Conservation (phyloP, 2,329 filamentous ascomycete species). For the Pestalotiopsis sp. region DNA sequence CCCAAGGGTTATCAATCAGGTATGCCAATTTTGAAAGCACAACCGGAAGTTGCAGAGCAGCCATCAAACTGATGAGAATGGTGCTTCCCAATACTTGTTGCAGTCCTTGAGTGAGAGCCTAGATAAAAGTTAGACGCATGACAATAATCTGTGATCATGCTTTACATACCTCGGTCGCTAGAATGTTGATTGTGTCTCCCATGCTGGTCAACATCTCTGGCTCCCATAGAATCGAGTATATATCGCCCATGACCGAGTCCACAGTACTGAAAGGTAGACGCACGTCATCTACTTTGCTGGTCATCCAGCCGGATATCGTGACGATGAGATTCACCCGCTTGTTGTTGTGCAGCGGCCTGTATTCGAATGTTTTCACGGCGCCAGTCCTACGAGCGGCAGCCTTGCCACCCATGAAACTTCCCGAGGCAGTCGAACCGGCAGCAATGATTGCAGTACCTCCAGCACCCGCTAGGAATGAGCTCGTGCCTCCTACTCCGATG, state of each 20-base stretch:
- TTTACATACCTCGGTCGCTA: constrained; percentile 85
- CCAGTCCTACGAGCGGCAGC: constrained; percentile 89
- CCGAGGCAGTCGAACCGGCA: constrained; percentile 82
- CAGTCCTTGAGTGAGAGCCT: constrained; percentile 93
- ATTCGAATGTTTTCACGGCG: constrained; percentile 94
- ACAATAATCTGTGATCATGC: neutral
- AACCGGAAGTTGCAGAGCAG: constrained; percentile 87
- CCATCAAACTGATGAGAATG: constrained; percentile 86
- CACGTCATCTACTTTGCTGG: constrained; percentile 95
- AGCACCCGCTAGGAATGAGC: constrained; percentile 85
- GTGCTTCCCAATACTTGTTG: constrained; percentile 94
- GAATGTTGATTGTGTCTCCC: constrained; percentile 97
- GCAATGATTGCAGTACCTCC: constrained; percentile 95
- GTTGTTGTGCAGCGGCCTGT: constrained; percentile 95
- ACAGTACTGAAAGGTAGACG: constrained; percentile 94
- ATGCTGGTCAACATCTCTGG: constrained; percentile 97
- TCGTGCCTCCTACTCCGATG: constrained; percentile 87
- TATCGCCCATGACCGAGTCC: constrained; percentile 95
- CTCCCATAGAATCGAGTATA: constrained; percentile 97
- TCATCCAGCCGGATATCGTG: constrained; percentile 97
- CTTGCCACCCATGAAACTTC: constrained; percentile 81
- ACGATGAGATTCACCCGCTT: constrained; percentile 95
- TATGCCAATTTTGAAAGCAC: constrained; percentile 93
- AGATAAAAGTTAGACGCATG: constrained; percentile 28
- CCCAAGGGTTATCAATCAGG: constrained; percentile 98